Conservation (phyloP, 2,329 filamentous ascomycete genomes). For the Acephala macrosclerotiorum region DNA sequence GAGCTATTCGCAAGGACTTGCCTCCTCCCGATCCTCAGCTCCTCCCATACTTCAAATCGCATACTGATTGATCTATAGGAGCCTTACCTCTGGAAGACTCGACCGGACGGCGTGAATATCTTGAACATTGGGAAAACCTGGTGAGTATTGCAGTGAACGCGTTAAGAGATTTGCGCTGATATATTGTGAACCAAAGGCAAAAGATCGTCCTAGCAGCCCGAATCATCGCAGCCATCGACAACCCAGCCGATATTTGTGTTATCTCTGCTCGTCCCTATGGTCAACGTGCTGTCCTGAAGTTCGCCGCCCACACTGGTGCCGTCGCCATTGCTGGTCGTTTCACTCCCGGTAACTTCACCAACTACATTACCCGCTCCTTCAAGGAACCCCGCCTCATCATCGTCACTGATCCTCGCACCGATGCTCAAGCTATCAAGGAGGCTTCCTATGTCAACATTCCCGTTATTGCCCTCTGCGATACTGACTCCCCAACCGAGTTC, state of each 20-base stretch:
- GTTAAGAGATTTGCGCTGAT: constrained; percentile 32
- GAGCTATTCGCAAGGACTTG: neutral
- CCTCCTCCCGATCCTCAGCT: neutral
- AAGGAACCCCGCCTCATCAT: constrained; percentile 99
- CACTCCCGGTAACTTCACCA: constrained; percentile 99
- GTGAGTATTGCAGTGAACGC: constrained; percentile 56
- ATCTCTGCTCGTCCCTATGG: constrained; percentile 99
- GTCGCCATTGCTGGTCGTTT: constrained; percentile 99
- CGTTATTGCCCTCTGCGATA: constrained; percentile 98
- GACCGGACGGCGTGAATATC: constrained; percentile 97
- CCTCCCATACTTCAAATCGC: neutral
- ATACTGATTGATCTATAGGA: constrained; percentile 66
- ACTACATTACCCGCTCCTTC: constrained; percentile 99
- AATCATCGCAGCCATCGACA: constrained; percentile 99
- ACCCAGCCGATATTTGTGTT: constrained; percentile 98
- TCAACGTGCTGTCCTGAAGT: constrained; percentile 99
- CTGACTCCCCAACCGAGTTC: constrained; percentile 99
- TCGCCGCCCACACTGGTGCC: constrained; percentile 97
- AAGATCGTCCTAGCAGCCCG: constrained; percentile 99
- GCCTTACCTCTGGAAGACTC: constrained; percentile 99
- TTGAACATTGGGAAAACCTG: constrained; percentile 99
- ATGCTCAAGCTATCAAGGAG: constrained; percentile 99
- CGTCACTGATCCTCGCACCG: constrained; percentile 99
- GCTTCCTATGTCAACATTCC: constrained; percentile 99
- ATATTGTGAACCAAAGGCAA: constrained; percentile 70